Percentiles rank a stretch among this genome's conserved stretches.
These are phyloP conservation scores for Pestalotiopsis sp. DNA, from an alignment of 2,329 filamentous ascomycete species.

Conservation along the genomic window DNA sequence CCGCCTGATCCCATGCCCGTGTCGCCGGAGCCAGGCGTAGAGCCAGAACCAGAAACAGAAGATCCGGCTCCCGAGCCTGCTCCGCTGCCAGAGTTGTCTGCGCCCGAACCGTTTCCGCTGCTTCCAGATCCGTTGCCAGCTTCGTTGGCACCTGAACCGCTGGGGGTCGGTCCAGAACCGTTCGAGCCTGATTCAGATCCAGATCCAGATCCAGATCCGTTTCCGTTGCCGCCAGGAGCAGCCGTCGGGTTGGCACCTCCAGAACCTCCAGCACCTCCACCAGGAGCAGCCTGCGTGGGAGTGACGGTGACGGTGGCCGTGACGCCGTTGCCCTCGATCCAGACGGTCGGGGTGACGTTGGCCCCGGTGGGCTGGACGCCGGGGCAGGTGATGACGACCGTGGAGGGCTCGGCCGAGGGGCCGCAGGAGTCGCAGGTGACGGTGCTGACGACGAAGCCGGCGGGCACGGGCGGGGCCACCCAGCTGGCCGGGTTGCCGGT, in stretches of 20 bases:
- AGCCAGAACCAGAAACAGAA: neutral
- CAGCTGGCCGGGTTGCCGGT: slow-evolving; percentile 30
- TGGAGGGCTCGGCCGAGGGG: slow-evolving; percentile 17
- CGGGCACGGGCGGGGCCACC: slow-evolving; percentile 31
- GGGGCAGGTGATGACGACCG: slow-evolving; percentile 39
- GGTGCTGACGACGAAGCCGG: slow-evolving; percentile 39
- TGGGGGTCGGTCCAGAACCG: neutral
- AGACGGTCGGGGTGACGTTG: slow-evolving; percentile 22
- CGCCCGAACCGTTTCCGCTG: neutral
- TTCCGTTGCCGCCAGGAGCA: slow-evolving; percentile 3
- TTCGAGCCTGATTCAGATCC: neutral
- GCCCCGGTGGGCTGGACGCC: slow-evolving; percentile 30
- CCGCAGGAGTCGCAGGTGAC: slow-evolving; percentile 36
- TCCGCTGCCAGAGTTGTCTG: slow-evolving; percentile 7
- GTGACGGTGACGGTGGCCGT: slow-evolving; percentile 28
- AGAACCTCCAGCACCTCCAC: slow-evolving; percentile 8
- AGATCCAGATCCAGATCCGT: slow-evolving; percentile 8
- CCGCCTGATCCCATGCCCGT: neutral
- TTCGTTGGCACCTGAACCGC: neutral
- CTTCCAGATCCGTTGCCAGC: slow-evolving; percentile 8
- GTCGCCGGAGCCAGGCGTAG: neutral
- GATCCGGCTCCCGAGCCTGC: slow-evolving; percentile 7
- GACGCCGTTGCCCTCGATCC: slow-evolving; percentile 37
- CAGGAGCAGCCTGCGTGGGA: slow-evolving; percentile 11
- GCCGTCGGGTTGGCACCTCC: slow-evolving; percentile 6